Evolutionary conservation across 495 filamentous ascomycete genomes (phyloP), one percentile per base, ranked within the genome.

Genomic region (Parmelia sp.): DNA sequence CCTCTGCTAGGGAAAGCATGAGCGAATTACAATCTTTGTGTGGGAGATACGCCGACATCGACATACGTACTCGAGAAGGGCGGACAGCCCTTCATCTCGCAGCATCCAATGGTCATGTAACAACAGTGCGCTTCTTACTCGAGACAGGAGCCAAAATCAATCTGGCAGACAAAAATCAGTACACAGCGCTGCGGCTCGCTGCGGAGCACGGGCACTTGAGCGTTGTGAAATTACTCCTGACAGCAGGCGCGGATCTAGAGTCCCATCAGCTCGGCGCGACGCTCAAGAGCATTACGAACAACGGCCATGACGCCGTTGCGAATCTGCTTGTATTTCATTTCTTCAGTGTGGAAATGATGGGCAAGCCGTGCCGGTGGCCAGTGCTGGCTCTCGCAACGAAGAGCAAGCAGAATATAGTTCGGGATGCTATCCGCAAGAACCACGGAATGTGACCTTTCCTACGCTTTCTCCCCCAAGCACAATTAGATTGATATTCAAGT

Each of bases 151-250:
- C 58, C 14, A 19, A 25, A 9, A 10, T 59, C 36, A 37, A 59
- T 6, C 5, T 19, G 17, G 14, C 10, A 0, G 23, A 40, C 21
- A 29, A 45, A 1, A 42, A 42, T 31, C 3, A 2, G 3, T 21
- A 3, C 21, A 42, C 58, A 17, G 58, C 35, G 45, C 33, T 60
- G 5, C 58, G 36, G 36, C 23, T 60, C n/a, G 58, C 58, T 17
- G 58, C 58, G 21, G 58, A 60, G 25, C 29, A 60, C 7, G 58
- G 58, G 10, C 58, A 60, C 57, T 37, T 59, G 31, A 12, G n/a
- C 8, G 39, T 21, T 37, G 56, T 58, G 4, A 58, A 37, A 39
- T 2, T 58, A 10, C 56, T 58, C 11, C 21, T 58, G 36, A 36
- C 14, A n/a, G 29, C 29, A 11, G 56, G 56, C 17, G 56, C 33